Conservation (phyloP, 129 eudicot genomes). For the Solidago caesia region DNA sequence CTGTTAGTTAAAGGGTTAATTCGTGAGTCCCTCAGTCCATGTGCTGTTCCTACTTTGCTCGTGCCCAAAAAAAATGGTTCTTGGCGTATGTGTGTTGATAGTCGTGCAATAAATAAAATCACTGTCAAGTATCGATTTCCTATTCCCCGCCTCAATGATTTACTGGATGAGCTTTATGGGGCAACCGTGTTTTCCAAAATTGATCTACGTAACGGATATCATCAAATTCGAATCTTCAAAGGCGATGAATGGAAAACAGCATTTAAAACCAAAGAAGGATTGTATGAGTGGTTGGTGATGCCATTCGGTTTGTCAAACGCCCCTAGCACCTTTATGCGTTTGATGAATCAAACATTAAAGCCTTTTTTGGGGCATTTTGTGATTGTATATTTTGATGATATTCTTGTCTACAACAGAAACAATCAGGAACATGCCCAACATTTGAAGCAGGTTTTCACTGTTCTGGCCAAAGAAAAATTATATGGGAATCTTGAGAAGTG, state of each 20-base stretch:
- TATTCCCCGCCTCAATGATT: neutral
- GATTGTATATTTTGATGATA: too few species aligned
- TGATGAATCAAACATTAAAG: too few species aligned
- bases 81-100: neutral
- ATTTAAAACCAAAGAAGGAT: too few species aligned
- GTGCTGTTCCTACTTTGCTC: neutral
- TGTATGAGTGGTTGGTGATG: too few species aligned
- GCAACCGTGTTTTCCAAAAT: neutral
- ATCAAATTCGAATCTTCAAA: neutral
- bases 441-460: neutral
- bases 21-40: neutral
- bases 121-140: neutral
- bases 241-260: too few species aligned
- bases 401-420: neutral
- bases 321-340: too few species aligned
- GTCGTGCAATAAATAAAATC: neutral
- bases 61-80: neutral
- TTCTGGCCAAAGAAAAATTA: too few species aligned
- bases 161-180: neutral
- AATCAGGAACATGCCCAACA: too few species aligned
- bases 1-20: neutral
- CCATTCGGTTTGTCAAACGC: too few species aligned
- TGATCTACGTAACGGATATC: neutral
- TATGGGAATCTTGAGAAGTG: neutral
- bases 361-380: neutral